Evolutionary conservation across 306 rosid species (phyloP), one percentile per base, ranked within the genome.

Genomic region (Trifolium repens): DNA sequence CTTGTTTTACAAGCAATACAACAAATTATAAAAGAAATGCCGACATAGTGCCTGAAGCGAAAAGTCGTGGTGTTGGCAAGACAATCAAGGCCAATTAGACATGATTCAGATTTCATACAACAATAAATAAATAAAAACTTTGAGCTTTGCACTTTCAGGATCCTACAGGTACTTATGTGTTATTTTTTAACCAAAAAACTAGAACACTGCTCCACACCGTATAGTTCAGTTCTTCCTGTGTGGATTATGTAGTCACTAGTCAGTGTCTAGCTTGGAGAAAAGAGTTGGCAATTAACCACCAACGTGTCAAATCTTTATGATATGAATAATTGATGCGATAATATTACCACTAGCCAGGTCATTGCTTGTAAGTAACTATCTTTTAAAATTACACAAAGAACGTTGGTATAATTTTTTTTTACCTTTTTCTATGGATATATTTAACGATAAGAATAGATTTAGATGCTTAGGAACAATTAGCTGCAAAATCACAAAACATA

Each of bases 51-150:
- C 17, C 15, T 19, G 39, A 27, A 35, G 53, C 61, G 63, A 50
- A 4, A 73, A 50, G 53, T 59, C 47, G 69, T 15, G 76, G 53
- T 60, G 47, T 50, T 67, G 57, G 70, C 53, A 78, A 57, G 69
- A 52, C 77, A 82, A 72, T 42, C 27, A 50, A 60, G n/a, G 60
- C 32, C 79, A 74, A 50, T 22, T 66, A 17, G 5, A 60, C 19
- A 60, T 60, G 32, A 2, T 30, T 60, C 1, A 61, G 19, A 32
- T n/a, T 61, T 32, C 14, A 61, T 61, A 32, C 67, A 32, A 27
- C 67, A 15, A 61, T 15, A 14, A 8, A 59, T 27, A 52, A 16
- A 52, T 52, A 11, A 5, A 26, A 13, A 59, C 8, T 26, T 12
- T 55, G 62, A 55, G 62, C 34, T 55, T 22, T 2, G 32, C 34